These are phyloP conservation scores for Pharnaceum exiguum DNA, from an alignment of 148 eudicot genomes.

Conservation along the genomic window DNA sequence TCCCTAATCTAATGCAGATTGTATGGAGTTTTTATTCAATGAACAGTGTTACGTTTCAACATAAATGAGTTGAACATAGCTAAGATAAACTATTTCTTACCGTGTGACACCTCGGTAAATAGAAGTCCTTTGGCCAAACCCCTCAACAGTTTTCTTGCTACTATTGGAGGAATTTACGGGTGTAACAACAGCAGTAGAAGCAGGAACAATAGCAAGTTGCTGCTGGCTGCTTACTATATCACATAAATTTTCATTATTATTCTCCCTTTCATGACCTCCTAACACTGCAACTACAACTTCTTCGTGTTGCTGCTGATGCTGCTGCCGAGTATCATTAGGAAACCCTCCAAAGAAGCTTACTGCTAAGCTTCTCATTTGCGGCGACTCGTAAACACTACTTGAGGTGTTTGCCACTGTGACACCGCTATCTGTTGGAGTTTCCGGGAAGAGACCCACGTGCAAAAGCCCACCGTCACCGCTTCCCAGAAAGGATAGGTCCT, in stretches of 20 bases:
- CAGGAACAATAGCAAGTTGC: slow-evolving; percentile 5
- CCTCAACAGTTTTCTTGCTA: slow-evolving; percentile 19
- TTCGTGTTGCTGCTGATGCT: slow-evolving; percentile 6
- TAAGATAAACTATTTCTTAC: slow-evolving; percentile 12
- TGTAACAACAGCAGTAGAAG: background rate
- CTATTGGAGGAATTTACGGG: background rate
- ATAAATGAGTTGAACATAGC: background rate
- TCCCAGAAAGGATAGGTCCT: slow-evolving; percentile 18
- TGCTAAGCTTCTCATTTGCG: background rate
- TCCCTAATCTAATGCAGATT: too few species aligned
- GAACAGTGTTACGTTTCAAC: too few species aligned
- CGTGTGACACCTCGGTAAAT: slow-evolving; percentile 34
- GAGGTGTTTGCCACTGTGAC: background rate
- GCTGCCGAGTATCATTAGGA: background rate
- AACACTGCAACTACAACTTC: background rate
- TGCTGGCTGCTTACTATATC: background rate
- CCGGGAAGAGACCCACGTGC: slow-evolving; percentile 25
- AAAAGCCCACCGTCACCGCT: slow-evolving; percentile 12
- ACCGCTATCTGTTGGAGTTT: too few species aligned
- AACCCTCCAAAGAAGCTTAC: slow-evolving; percentile 15
- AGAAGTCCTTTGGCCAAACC: slow-evolving; percentile 31
- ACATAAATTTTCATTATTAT: too few species aligned
- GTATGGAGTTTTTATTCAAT: too few species aligned
- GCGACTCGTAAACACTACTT: slow-evolving; percentile 4
- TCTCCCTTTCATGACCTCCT: too few species aligned